Percentiles rank a stretch among this genome's conserved stretches.
phyloP scores from a whole-genome alignment of 1,139 yeast species.

The Magnusiomyces ingens region DNA sequence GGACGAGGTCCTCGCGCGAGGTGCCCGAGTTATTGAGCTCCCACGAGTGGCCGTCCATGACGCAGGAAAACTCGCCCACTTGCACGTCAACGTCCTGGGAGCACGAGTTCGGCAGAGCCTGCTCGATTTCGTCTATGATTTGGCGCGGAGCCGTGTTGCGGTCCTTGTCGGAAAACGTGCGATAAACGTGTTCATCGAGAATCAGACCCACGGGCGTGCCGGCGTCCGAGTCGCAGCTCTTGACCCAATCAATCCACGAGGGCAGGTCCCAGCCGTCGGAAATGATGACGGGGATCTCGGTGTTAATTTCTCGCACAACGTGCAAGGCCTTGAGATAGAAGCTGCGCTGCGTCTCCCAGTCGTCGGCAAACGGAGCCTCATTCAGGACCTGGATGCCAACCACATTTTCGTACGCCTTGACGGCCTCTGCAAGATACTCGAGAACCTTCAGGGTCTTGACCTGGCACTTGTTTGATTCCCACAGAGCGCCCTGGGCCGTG shows the following conservation, averaged over 20 bases:
- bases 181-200: slow-evolving; percentile 77
- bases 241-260: slow-evolving; percentile 69
- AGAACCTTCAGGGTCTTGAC: slow-evolving; percentile 46
- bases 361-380: slow-evolving; percentile 59
- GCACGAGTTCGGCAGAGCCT: slow-evolving; percentile 45
- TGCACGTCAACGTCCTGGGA: slow-evolving; percentile 62
- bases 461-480: slow-evolving; percentile 44
- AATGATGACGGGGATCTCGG: slow-evolving; percentile 60
- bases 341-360: slow-evolving; percentile 37
- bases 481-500: slow-evolving; percentile 54
- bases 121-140: slow-evolving; percentile 37
- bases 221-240: slow-evolving; percentile 36
- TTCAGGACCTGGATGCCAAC: slow-evolving; percentile 80
- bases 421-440: slow-evolving; percentile 56
- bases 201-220: slow-evolving; percentile 50
- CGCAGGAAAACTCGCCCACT: slow-evolving; percentile 90
- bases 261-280: slow-evolving; percentile 94
- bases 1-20: slow-evolving; percentile 40
- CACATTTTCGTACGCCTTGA: slow-evolving; percentile 54
- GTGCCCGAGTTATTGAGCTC: slow-evolving; percentile 37
- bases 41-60: slow-evolving; percentile 74
- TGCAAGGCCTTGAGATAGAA: slow-evolving; percentile 67
- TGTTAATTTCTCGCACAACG: slow-evolving; percentile 51
- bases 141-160: slow-evolving; percentile 56
- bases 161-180: slow-evolving; percentile 78